Conservation (phyloP, 192 early-diverging fungal species). For the Dissophora globulifera region DNA sequence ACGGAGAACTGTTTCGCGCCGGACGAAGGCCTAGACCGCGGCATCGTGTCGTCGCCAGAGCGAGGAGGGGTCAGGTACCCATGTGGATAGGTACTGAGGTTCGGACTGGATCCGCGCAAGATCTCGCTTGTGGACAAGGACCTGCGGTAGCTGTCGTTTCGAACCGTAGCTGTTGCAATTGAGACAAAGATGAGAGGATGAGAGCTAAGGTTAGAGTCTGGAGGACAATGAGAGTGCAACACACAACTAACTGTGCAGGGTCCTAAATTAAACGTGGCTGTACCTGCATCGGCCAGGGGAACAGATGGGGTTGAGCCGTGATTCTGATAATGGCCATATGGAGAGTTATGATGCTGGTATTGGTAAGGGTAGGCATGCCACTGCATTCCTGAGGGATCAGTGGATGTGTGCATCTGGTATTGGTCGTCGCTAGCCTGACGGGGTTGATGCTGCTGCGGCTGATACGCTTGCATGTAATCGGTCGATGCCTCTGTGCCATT, state of each 20-base stretch:
- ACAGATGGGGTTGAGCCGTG: constrained; percentile 24
- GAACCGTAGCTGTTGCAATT: too few species aligned
- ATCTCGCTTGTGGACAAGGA: constrained; percentile 39
- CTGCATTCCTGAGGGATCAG: neutral
- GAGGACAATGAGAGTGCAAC: too few species aligned
- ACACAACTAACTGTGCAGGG: too few species aligned
- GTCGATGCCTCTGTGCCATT: neutral
- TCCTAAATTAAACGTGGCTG: too few species aligned
- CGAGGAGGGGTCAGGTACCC: constrained; percentile 41
- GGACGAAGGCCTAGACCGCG: neutral
- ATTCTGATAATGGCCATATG: constrained; percentile 10
- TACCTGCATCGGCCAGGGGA: constrained; percentile 7
- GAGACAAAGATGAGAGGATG: constrained; percentile 13
- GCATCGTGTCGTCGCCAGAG: neutral
- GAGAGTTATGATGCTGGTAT: neutral
- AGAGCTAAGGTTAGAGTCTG: neutral
- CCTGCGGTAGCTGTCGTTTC: too few species aligned
- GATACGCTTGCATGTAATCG: constrained; percentile 41
- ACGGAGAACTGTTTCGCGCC: constrained; percentile 8
- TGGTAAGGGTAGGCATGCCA: constrained; percentile 4
- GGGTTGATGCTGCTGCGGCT: neutral
- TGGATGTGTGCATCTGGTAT: neutral
- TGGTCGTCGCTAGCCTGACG: too few species aligned
- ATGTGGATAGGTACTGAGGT: neutral
- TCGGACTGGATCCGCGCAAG: neutral